Conservation (phyloP, 2,329 filamentous ascomycete species). For the Ascochyta viciae-villosae region DNA sequence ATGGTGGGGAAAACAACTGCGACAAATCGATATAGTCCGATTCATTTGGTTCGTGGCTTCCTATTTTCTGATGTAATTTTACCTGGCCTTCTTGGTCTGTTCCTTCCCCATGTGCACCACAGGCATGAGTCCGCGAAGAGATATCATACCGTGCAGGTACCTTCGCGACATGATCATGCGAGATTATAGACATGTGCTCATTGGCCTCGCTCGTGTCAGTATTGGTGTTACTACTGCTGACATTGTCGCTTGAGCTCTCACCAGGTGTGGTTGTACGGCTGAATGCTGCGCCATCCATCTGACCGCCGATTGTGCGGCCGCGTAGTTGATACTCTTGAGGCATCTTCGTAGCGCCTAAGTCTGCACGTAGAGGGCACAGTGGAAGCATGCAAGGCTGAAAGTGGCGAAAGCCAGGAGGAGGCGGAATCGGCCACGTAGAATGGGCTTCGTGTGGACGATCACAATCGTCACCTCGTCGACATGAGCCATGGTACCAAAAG, state of each 20-base stretch:
- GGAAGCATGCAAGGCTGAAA: conserved; percentile 22
- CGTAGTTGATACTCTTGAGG: background rate
- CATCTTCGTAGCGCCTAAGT: conserved; percentile 11
- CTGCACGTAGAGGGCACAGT: conserved; percentile 30
- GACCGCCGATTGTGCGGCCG: conserved; percentile 2
- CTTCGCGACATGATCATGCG: background rate
- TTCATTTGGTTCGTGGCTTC: background rate
- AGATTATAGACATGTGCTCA: background rate
- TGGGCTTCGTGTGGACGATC: conserved; percentile 24
- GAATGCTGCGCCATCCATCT: conserved; percentile 18
- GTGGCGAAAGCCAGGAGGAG: conserved; percentile 28
- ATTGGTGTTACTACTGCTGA: background rate
- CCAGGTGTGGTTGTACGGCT: conserved; percentile 7
- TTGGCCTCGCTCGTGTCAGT: conserved; percentile 5
- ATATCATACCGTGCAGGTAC: too few relatives aligned
- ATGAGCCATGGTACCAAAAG: conserved; percentile 38
- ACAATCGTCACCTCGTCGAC: conserved; percentile 18
- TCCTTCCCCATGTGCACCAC: background rate
- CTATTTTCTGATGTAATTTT: background rate
- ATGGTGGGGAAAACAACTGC: background rate
- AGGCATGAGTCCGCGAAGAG: background rate
- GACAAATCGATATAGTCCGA: conserved; percentile 9
- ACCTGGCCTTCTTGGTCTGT: background rate
- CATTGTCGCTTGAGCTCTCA: conserved; percentile 2
- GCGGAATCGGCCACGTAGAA: conserved; percentile 30